phyloP scores from a whole-genome alignment of 2,329 filamentous ascomycete genomes.

The Fusarium marasasianum region DNA sequence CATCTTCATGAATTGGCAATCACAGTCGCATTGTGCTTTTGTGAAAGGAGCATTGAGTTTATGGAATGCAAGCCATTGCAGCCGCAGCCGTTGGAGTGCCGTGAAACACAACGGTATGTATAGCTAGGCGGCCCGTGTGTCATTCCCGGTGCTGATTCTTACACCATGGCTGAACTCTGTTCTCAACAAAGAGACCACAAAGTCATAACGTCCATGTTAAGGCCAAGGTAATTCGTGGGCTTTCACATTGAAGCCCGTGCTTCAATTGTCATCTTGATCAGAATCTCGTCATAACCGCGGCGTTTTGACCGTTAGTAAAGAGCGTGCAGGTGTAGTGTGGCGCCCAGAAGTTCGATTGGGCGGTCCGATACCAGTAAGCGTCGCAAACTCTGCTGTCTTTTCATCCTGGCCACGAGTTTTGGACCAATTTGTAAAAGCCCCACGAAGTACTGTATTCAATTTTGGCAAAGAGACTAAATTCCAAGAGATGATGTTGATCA shows the following conservation, averaged over 20 bases:
- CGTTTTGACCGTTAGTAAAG: slow-evolving; percentile 18
- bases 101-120: slow-evolving; percentile 7
- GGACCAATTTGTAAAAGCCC: neutral
- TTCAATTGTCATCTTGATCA: neutral
- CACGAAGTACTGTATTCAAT: neutral
- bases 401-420: neutral
- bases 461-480: neutral
- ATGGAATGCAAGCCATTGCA: slow-evolving; percentile 9
- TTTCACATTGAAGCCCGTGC: slow-evolving; percentile 2
- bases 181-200: neutral
- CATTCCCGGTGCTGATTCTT: slow-evolving; percentile 12
- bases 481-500: slow-evolving; percentile 17
- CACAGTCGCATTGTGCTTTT: neutral
- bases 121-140: slow-evolving; percentile 23
- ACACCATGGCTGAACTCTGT: slow-evolving; percentile 29
- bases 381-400: neutral
- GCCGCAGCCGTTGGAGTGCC: slow-evolving; percentile 23
- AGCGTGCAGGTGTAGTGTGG: slow-evolving; percentile 27
- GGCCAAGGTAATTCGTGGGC: neutral
- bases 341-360: neutral
- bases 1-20: neutral
- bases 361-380: neutral
- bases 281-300: slow-evolving; percentile 17
- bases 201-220: neutral
- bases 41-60: neutral